Evolutionary conservation across 106 monocot species (phyloP), one percentile per base, ranked within the genome.

Genomic region (Dioscorea alata): DNA sequence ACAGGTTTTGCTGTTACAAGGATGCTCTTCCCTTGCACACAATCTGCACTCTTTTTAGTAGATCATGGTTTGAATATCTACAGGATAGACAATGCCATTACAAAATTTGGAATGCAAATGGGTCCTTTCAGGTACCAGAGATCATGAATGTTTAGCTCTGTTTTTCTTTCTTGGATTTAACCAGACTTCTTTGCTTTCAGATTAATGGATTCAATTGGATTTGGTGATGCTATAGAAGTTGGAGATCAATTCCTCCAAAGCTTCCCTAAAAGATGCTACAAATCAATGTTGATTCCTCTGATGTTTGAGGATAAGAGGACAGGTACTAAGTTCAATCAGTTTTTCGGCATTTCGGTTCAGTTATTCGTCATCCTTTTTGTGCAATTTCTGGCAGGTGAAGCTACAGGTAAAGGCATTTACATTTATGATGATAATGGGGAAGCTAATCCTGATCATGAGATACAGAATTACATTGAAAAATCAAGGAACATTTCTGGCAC

Each of bases 101-200:
- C 33, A 32, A 64, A 20, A 6, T 64, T 64, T 64, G 64, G 64
- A 1, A 64, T 64, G 64, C 32, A 25, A 64, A 64, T 64, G 64
- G 64, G 64, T 25, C 64, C 64, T 33, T 64, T 64, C 33, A 13
- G 19, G 64, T 64, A 13, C 60, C n/a, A 33, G 33, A 25, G 17
- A 24, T 33, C 17, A 13, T 18, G 15, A 25, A 17, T 13, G 17
- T 17, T 64, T 64, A 19, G 1, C 3, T 54, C 33, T 34, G 15
- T 34, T 32, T 34, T 33, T 13, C 0, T 25, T 17, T n/a, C 25
- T 12, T 35, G 15, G 31, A 42, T 42, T 35, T 64, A 33, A 64
- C 14, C 13, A 15, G n/a, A 5, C 25, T 18, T 42, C 13, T 35
- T 10, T 4, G 31, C 6, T 8, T 13, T 10, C 34, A 34, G 31